Evolutionary conservation across 306 rosid species (phyloP), one percentile per base, ranked within the genome.

Genomic region (Morella rubra): DNA sequence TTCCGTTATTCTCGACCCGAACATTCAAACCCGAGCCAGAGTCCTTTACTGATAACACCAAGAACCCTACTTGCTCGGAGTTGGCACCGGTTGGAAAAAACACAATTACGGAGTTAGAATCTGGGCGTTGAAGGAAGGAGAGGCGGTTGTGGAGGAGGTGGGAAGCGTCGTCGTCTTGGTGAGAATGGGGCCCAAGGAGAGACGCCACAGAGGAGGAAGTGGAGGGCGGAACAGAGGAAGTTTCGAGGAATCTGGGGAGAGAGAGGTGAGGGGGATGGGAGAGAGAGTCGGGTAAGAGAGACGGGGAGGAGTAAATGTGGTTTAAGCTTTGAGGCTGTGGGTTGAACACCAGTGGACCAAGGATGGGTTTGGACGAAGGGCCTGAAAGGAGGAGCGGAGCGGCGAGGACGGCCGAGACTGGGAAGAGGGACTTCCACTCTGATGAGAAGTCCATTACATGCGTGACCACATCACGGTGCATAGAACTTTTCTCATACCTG

Each of bases 311-410:
- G 59, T 82, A 80, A 40, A 92, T 71, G 66, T 9, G 71, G 13
- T 75, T 64, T 6, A 79, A 64, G 0, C 89, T 50, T 5, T 58
- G 6, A 58, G 87, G 84, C 40, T 73, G 59, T 2, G 93, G 92
- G 75, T 83, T 87, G 74, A 90, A 92, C 67, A 79, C 10, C 22
- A 90, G 89, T 32, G 97, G 96, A 37, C 97, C 97, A 2, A 87
- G 14, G 0, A 71, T 37, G 5, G 79, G 67, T 77, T 72, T 62
- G 42, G 69, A 13, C 6, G 46, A 61, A 59, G 81, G 81, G 20
- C 61, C 56, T 14, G 85, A 78, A 11, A 76, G 67, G 40, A 85
- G 79, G 52, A 82, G 86, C 3, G 84, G 81, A 54, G 84, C 46
- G 12, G 79, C 72, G 37, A 72, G 80, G 18, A 88, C 85, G 11